A percentile compares a stretch with the other conserved stretches of the same genome.
phyloP scores from a whole-genome alignment of 768 basidiomycete species.

The Hericium coralloides region DNA sequence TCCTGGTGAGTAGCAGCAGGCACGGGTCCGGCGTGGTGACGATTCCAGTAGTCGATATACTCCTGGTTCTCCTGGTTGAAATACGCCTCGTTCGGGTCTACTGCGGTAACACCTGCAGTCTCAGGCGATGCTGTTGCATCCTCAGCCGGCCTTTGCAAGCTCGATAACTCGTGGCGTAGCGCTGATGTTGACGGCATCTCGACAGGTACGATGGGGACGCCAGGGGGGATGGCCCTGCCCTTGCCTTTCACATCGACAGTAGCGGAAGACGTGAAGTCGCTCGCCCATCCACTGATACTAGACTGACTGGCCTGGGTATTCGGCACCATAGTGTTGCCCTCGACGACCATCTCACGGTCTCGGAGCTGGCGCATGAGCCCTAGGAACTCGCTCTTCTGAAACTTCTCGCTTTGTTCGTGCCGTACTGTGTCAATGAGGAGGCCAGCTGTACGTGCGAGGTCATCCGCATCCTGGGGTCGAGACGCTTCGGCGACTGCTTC shows the following conservation, averaged over 20 bases:
- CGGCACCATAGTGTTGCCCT: constrained; percentile 70
- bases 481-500: constrained; percentile 4
- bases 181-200: too few species aligned
- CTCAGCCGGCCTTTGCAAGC: background rate
- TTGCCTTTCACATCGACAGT: constrained; percentile 56
- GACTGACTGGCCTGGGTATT: constrained; percentile 24
- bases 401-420: constrained; percentile 74
- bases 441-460: constrained; percentile 75
- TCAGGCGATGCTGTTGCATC: background rate
- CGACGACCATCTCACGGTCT: constrained; percentile 69
- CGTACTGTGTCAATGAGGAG: constrained; percentile 68
- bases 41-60: constrained; percentile 53
- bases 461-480: constrained; percentile 41
- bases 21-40: constrained; percentile 21
- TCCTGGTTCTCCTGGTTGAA: constrained; percentile 64
- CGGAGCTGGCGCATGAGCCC: constrained; percentile 78
- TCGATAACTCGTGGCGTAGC: too few species aligned
- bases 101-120: constrained; percentile 3
- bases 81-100: constrained; percentile 54
- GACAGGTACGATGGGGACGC: background rate
- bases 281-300: constrained; percentile 14
- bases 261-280: constrained; percentile 11
- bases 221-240: constrained; percentile 33
- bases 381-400: constrained; percentile 78
- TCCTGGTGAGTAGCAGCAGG: background rate